phyloP scores from a whole-genome alignment of 352 stramenopile species.

The Pythium chondricola region DNA sequence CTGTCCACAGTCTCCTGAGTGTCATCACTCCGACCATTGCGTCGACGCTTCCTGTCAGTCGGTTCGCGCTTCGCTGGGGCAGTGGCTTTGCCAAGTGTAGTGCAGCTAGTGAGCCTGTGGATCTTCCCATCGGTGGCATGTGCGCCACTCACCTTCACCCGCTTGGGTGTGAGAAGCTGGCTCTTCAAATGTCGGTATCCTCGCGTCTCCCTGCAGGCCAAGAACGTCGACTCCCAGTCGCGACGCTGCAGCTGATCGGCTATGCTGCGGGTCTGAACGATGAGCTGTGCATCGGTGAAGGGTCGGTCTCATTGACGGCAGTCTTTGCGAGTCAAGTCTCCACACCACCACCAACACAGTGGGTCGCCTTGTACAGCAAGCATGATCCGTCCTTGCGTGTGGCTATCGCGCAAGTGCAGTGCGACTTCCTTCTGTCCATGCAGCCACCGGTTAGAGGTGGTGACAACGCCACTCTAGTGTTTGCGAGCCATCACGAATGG shows the following conservation, averaged over 20 bases:
- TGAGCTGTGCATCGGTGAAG: slow-evolving; percentile 9
- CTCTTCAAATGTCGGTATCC: too few relatives aligned
- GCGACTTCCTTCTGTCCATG: not conserved
- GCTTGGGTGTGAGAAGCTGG: too few relatives aligned
- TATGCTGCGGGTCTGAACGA: not conserved
- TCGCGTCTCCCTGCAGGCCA: too few relatives aligned
- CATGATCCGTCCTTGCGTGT: slow-evolving; percentile 4
- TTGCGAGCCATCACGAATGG: slow-evolving; percentile 10
- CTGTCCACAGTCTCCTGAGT: not conserved
- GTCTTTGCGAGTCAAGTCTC: not conserved
- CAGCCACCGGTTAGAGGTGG: not conserved
- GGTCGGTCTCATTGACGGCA: not conserved
- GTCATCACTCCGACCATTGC: not conserved
- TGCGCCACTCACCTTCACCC: too few relatives aligned
- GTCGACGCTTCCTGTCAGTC: too few relatives aligned
- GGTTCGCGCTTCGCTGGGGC: too few relatives aligned
- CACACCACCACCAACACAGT: not conserved
- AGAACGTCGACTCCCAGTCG: too few relatives aligned
- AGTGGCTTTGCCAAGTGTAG: too few relatives aligned
- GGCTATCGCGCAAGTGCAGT: not conserved
- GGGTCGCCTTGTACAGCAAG: slow-evolving; percentile 6
- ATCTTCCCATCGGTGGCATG: too few relatives aligned
- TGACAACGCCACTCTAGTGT: not conserved
- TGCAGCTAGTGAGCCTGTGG: too few relatives aligned
- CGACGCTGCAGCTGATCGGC: slow-evolving; percentile 5